phyloP scores from a whole-genome alignment of 805 yeast genomes.

The Ogataea minuta region DNA sequence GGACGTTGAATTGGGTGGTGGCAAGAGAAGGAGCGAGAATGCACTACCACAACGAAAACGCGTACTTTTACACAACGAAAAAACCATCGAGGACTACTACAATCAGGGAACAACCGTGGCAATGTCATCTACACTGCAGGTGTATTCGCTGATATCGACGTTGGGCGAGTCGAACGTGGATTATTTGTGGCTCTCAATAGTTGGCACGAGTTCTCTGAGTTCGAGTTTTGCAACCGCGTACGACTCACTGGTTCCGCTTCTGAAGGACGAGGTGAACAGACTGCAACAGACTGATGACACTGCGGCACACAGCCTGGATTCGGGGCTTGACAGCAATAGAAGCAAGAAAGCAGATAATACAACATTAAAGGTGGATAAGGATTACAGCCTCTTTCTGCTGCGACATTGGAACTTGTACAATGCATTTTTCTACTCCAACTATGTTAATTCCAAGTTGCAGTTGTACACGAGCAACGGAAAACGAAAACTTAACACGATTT shows the following conservation, averaged over 20 bases:
- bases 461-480: conserved; percentile 92
- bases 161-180: conserved; percentile 78
- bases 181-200: conserved; percentile 79
- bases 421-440: conserved; percentile 86
- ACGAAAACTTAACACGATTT: conserved; percentile 80
- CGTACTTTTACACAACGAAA: conserved; percentile 48
- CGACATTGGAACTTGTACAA: conserved; percentile 95
- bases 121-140: conserved; percentile 72
- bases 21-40: conserved; percentile 23
- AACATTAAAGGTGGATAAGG: conserved; percentile 66
- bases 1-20: conserved; percentile 31
- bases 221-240: conserved; percentile 72
- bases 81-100: conserved; percentile 69
- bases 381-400: conserved; percentile 78
- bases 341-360: conserved; percentile 34
- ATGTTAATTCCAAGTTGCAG: conserved; percentile 80
- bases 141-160: conserved; percentile 74
- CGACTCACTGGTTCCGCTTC: conserved; percentile 64
- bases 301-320: conserved; percentile 9
- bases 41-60: conserved; percentile 37
- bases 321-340: conserved; percentile 20
- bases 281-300: conserved; percentile 39
- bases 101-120: conserved; percentile 76
- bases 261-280: conserved; percentile 81
- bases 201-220: conserved; percentile 84